A percentile compares a stretch with the other conserved stretches of the same genome.
phyloP scores from a whole-genome alignment of 192 early-diverging fungal species.

The Coemansia sp. region DNA sequence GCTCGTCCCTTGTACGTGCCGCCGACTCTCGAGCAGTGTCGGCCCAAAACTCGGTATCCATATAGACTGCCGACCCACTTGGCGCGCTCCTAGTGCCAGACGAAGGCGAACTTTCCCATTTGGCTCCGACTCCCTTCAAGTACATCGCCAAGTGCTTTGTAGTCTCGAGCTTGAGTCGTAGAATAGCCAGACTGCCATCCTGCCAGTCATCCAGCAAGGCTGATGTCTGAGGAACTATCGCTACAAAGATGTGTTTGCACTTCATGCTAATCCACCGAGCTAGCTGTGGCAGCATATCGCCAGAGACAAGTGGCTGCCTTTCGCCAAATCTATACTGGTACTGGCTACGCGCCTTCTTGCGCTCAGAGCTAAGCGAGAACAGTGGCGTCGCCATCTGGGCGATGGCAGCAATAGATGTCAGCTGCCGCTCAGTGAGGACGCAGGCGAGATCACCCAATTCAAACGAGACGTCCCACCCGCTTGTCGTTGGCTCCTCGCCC shows the following conservation, averaged over 20 bases:
- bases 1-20: slow-evolving; percentile 4
- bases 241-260: slow-evolving; percentile 40
- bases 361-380: slow-evolving; percentile 27
- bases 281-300: slow-evolving; percentile 31
- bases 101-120: slow-evolving; percentile 42
- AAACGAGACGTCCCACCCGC: slow-evolving; percentile 51
- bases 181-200: slow-evolving; percentile 44
- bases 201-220: slow-evolving; percentile 40
- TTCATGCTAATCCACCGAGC: slow-evolving; percentile 42
- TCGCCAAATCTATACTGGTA: slow-evolving; percentile 35
- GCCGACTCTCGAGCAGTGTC: slow-evolving; percentile 40
- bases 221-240: slow-evolving; percentile 30
- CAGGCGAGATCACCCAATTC: slow-evolving; percentile 38
- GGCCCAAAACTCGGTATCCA: slow-evolving; percentile 52
- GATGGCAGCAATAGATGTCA: slow-evolving; percentile 22
- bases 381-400: slow-evolving; percentile 24
- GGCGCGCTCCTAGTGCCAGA: slow-evolving; percentile 23
- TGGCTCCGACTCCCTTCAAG: slow-evolving; percentile 33
- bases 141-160: slow-evolving; percentile 55
- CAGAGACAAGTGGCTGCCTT: background rate
- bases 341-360: slow-evolving; percentile 25
- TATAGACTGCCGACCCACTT: slow-evolving; percentile 22
- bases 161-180: slow-evolving; percentile 48
- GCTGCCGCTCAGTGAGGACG: slow-evolving; percentile 38
- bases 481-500: slow-evolving; percentile 50